Percentiles rank a stretch among this genome's conserved stretches.
Evolutionary conservation across 768 basidiomycete species (phyloP).

Genomic region (Dacryopinax primogenitus): DNA sequence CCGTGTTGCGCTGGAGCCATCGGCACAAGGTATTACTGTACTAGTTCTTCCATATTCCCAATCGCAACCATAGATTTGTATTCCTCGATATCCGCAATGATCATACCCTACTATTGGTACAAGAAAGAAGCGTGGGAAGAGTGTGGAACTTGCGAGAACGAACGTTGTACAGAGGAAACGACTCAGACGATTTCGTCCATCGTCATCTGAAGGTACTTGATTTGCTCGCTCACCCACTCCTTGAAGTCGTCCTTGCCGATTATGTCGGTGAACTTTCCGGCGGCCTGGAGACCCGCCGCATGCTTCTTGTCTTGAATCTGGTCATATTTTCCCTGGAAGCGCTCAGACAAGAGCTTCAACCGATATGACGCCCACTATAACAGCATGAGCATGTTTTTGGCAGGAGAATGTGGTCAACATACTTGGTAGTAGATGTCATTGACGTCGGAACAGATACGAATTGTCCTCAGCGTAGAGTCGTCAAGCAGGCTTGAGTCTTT

Average conservation of each 20-base stretch:
- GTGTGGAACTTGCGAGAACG: background rate
- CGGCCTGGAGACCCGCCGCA: background rate
- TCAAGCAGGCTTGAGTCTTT: constrained; percentile 12
- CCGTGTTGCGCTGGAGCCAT: background rate
- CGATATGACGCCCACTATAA: constrained; percentile 11
- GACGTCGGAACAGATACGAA: constrained; percentile 10
- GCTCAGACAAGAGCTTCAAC: constrained; percentile 12
- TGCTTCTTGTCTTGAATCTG: constrained; percentile 10
- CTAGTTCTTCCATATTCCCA: background rate
- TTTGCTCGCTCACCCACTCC: background rate
- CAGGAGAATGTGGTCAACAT: background rate
- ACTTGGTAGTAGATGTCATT: constrained; percentile 15
- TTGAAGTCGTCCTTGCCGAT: background rate
- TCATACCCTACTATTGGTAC: background rate
- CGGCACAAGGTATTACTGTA: constrained; percentile 6
- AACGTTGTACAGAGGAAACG: background rate
- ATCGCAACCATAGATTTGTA: background rate
- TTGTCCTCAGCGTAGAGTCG: constrained; percentile 7
- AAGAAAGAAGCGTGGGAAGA: background rate
- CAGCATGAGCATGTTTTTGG: background rate
- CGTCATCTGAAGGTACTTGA: constrained; percentile 9
- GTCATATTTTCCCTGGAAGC: constrained; percentile 5
- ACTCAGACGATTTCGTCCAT: constrained; percentile 7
- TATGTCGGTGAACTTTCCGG: background rate
- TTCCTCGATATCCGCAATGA: constrained; percentile 7